Conservation (phyloP, 1,139 yeast species). For the Ogataea hybrid region DNA sequence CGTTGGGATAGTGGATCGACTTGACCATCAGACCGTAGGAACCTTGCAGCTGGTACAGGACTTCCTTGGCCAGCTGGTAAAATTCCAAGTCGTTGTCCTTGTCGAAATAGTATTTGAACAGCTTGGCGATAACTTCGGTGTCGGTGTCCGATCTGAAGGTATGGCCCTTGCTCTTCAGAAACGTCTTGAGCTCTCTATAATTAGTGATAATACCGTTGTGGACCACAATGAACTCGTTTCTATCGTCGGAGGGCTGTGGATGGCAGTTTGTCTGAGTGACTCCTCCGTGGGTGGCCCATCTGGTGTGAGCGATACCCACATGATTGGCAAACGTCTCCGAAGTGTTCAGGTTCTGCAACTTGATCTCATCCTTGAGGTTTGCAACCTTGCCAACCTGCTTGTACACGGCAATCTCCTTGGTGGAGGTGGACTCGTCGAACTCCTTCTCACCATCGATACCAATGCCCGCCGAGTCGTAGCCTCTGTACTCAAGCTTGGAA, state of each 20-base stretch:
- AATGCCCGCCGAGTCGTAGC: conserved; percentile 96
- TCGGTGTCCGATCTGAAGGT: conserved; percentile 92
- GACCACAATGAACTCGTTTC: conserved; percentile 84
- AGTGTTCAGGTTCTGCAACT: conserved; percentile 53
- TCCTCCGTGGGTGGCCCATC: conserved; percentile 99
- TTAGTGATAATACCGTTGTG: conserved; percentile 99
- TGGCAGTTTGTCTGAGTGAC: conserved; percentile 88
- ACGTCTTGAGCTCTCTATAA: conserved; percentile 83
- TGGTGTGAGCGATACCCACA: conserved; percentile 97
- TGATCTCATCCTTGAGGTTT: conserved; percentile 70
- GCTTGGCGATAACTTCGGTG: conserved; percentile 96
- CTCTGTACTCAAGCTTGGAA: conserved; percentile 93
- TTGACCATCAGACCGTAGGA: conserved; percentile 95
- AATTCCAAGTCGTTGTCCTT: conserved; percentile 76
- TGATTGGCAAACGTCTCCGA: conserved; percentile 73
- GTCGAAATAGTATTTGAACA: conserved; percentile 83
- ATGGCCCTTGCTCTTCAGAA: conserved; percentile 77
- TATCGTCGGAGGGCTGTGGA: conserved; percentile 88
- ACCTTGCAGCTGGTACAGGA: conserved; percentile 91
- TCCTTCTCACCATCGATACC: conserved; percentile 86
- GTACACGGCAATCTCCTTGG: conserved; percentile 53
- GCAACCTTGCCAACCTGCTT: conserved; percentile 92
- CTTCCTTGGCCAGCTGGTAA: conserved; percentile 90
- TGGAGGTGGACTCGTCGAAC: conserved; percentile 41
- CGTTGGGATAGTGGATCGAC: conserved; percentile 91